Percentiles rank a stretch among this genome's conserved stretches.
Evolutionary conservation across 176 grass and related monocot genomes (phyloP).

Genomic region (Poa annua): DNA sequence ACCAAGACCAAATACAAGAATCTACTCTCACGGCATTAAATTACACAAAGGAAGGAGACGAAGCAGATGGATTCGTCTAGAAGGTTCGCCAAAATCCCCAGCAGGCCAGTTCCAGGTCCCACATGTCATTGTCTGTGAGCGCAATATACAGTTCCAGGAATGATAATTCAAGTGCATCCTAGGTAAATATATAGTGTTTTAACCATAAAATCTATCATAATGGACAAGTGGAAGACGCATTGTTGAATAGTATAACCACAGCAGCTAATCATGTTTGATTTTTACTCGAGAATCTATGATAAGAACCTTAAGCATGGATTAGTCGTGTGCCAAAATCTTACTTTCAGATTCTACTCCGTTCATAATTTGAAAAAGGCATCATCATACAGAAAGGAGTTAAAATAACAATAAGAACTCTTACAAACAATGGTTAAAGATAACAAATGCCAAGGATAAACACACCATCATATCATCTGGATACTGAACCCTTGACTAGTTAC

Average conservation of each 20-base stretch:
- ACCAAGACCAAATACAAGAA: no score
- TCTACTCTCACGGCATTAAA: no score
- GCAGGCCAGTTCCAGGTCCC: neutral
- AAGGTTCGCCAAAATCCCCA: neutral
- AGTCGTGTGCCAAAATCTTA: neutral
- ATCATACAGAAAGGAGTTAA: neutral
- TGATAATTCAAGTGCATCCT: neutral
- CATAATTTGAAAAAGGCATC: no score
- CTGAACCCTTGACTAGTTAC: neutral
- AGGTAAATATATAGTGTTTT: neutral
- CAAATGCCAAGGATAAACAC: neutral
- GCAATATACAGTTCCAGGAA: constrained; percentile 2
- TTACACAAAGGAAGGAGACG: neutral
- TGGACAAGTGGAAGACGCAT: no score
- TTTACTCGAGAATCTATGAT: no score
- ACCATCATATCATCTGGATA: neutral
- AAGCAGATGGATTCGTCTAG: neutral
- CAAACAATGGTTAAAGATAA: neutral
- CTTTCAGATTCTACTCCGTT: neutral
- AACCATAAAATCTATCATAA: no score
- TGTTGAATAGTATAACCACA: no score
- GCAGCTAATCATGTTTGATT: no score
- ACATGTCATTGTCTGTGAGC: neutral
- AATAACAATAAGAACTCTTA: neutral
- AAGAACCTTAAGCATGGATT: neutral